Evolutionary conservation across 148 eudicot genomes (phyloP).

Genomic region (Bassia scoparia): DNA sequence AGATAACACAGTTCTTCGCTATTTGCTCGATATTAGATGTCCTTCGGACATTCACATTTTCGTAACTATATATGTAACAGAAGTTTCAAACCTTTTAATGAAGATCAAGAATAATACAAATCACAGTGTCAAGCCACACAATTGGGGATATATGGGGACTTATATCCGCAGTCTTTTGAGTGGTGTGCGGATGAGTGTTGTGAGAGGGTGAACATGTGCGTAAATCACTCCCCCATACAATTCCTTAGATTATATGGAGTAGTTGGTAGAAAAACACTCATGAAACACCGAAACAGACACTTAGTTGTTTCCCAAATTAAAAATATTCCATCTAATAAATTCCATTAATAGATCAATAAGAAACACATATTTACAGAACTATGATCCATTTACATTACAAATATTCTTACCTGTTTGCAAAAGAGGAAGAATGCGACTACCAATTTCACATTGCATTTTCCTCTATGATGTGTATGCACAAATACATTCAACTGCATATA

Average conservation of each 20-base stretch:
- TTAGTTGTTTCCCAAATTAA: background rate
- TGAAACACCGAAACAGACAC: background rate
- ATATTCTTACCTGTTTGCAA: constrained; percentile 13
- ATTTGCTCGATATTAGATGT: background rate
- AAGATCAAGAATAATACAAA: too few relatives aligned
- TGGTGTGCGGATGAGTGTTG: too few relatives aligned
- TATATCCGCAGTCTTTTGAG: too few relatives aligned
- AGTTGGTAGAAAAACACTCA: background rate
- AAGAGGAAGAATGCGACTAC: constrained; percentile 16
- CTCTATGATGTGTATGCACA: constrained; percentile 27
- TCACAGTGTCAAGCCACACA: too few relatives aligned
- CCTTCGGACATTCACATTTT: too few relatives aligned
- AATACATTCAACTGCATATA: background rate
- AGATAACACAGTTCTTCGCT: too few relatives aligned
- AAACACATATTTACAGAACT: constrained; percentile 25
- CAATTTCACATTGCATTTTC: constrained; percentile 19
- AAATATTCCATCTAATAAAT: background rate
- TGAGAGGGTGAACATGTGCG: too few relatives aligned
- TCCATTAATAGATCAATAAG: constrained; percentile 12
- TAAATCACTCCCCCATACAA: too few relatives aligned
- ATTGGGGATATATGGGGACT: too few relatives aligned
- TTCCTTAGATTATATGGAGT: too few relatives aligned
- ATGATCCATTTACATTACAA: constrained; percentile 24
- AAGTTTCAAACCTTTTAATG: too few relatives aligned
- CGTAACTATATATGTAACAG: too few relatives aligned